Evolutionary conservation across 2,329 filamentous ascomycete species (phyloP), one percentile per base, ranked within the genome.

Genomic region (Aspergillus felis): DNA sequence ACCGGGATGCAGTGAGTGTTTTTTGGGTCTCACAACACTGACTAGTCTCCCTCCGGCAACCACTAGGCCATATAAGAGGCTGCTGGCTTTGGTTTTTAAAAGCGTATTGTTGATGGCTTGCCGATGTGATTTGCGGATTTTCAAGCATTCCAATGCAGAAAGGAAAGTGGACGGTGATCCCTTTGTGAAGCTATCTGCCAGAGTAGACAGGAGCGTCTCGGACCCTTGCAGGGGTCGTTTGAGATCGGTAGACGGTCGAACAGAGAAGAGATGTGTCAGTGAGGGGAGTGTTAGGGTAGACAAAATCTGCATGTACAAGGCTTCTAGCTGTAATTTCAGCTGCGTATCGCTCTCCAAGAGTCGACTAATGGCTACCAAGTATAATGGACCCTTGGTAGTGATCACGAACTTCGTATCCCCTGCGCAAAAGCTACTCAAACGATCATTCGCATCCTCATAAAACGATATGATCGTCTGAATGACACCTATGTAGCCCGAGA

Each of bases 391-490:
- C 71, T 92, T 88, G 3, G 89, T 91, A 52, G 89, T 79, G 59
- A 99, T 84, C 27, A 96, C 90, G 66, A 99, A 97, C 57, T 90
- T 87, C 27, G 91, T 87, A 54, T 87, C 84, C 14, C 89, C 92
- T n/a, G 94, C 92, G 2, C 88, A 91, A 71, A 99, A 99, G 14
- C 88, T 88, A 62, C 85, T 84, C 10, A 99, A 81, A 0, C 84
- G 85, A 70, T 96, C 90, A 56, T 89, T 84, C 8, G 88, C 84
- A 49, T 87, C 87, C 71, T 96, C 89, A 70, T 95, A 97, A 71
- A 97, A 97, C 1, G 94, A 97, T 61, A 99, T 96, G 66, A 99
- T 93, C 47, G 94, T 99, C 72, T 97, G 94, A 1, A 97, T 88
- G 20, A 99, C 88, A 44, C 94, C 94, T 72, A 97, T 93, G 66